These are phyloP conservation scores for Eucalyptus paniculata DNA, from an alignment of 345 rosid genomes.

Conservation along the genomic window DNA sequence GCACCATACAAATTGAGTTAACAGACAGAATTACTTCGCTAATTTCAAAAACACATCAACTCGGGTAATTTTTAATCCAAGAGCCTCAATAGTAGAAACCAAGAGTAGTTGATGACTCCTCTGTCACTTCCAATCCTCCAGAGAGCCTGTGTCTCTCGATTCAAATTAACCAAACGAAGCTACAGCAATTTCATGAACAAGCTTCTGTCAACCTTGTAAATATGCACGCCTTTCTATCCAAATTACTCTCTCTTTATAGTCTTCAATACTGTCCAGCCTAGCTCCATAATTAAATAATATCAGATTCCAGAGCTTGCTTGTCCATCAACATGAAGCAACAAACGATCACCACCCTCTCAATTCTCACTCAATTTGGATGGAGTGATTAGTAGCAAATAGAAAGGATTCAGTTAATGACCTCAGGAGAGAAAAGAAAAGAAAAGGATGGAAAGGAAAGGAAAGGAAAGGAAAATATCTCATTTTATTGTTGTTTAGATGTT, in stretches of 20 bases:
- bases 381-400: not conserved
- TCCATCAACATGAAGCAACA: not conserved
- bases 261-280: not conserved
- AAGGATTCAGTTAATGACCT: not conserved
- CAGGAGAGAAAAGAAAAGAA: not conserved
- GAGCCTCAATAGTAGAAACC: not conserved
- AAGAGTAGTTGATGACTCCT: not conserved
- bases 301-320: not conserved
- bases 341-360: not conserved
- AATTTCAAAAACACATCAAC: not conserved
- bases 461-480: not conserved
- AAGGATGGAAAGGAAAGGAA: not conserved
- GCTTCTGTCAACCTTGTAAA: not conserved
- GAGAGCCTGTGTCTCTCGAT: not conserved
- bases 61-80: not conserved
- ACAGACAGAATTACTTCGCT: not conserved
- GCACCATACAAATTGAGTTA: not conserved
- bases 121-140: not conserved
- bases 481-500: not conserved
- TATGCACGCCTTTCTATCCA: not conserved
- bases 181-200: not conserved
- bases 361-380: not conserved
- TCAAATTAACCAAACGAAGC: not conserved
- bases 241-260: not conserved
- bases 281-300: not conserved